These are phyloP conservation scores for Thraustotheca clavata DNA, from an alignment of 352 stramenopile species.

Conservation along the genomic window DNA sequence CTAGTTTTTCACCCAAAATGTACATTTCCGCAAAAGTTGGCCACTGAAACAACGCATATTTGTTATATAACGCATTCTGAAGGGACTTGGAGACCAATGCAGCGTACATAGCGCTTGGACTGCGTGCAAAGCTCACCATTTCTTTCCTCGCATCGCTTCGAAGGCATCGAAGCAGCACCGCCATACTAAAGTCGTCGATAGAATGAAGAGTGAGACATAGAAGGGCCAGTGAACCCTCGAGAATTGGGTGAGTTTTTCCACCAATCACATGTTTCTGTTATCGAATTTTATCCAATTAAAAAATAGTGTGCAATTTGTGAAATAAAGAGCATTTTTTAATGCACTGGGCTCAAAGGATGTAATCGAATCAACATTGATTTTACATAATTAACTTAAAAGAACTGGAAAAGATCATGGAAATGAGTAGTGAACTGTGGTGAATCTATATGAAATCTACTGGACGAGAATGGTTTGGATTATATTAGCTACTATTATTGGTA, in stretches of 20 bases:
- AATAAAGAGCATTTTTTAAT: too few relatives aligned
- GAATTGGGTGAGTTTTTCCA: background rate
- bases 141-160: background rate
- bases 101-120: background rate
- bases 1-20: slow-evolving; percentile 44
- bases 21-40: slow-evolving; percentile 47
- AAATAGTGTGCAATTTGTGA: too few relatives aligned
- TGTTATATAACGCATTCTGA: background rate
- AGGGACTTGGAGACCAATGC: background rate
- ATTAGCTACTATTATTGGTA: too few relatives aligned
- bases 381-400: too few relatives aligned
- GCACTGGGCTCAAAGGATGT: too few relatives aligned
- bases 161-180: background rate
- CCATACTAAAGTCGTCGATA: background rate
- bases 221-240: background rate
- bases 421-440: too few relatives aligned
- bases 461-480: too few relatives aligned
- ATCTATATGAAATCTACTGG: too few relatives aligned
- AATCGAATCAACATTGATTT: too few relatives aligned
- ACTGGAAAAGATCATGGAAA: too few relatives aligned
- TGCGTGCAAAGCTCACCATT: background rate
- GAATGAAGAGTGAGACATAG: slow-evolving; percentile 4
- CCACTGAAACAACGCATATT: background rate
- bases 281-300: slow-evolving; percentile 7
- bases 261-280: background rate